These are phyloP conservation scores for Letharia columbiana DNA, from an alignment of 495 filamentous ascomycete species.

Conservation along the genomic window DNA sequence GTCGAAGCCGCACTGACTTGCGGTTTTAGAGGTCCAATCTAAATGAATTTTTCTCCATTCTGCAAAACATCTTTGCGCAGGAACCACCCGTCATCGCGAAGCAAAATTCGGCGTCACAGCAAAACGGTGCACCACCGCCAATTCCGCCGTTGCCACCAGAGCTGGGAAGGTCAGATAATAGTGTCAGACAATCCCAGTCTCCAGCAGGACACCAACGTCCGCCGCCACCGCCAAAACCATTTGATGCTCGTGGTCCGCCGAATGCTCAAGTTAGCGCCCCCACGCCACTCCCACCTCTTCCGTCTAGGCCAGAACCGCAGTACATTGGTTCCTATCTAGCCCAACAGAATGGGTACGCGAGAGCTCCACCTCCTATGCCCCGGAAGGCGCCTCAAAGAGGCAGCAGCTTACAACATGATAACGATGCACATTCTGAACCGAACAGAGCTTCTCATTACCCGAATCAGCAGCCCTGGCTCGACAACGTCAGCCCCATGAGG, in stretches of 20 bases:
- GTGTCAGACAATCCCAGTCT: constrained; percentile 12
- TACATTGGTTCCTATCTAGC: neutral
- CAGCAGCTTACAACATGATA: constrained; percentile 2
- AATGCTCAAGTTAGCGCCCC: constrained; percentile 9
- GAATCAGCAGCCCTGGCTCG: neutral
- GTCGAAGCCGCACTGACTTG: constrained; percentile 22
- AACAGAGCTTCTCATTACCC: neutral
- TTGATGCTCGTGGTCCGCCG: constrained; percentile 9
- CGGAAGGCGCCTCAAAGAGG: constrained; percentile 9
- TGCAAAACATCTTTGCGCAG: constrained; percentile 84
- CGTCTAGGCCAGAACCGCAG: constrained; percentile 3
- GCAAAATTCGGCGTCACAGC: constrained; percentile 44
- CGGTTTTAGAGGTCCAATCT: constrained; percentile 65
- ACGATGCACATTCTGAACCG: neutral
- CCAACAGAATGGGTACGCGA: constrained; percentile 4
- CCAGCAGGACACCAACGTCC: constrained; percentile 12
- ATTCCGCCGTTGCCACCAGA: constrained; percentile 63
- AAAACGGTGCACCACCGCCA: constrained; percentile 50
- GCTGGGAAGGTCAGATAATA: constrained; percentile 33
- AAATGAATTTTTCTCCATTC: constrained; percentile 67
- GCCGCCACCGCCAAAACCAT: constrained; percentile 25
- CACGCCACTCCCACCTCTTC: constrained; percentile 22
- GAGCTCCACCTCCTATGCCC: constrained; percentile 6
- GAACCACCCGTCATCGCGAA: constrained; percentile 83
- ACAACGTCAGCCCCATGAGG: neutral